Percentiles rank a stretch among this genome's conserved stretches.
These are phyloP conservation scores for Cantharellus anzutake DNA, from an alignment of 768 basidiomycete species.

Conservation along the genomic window DNA sequence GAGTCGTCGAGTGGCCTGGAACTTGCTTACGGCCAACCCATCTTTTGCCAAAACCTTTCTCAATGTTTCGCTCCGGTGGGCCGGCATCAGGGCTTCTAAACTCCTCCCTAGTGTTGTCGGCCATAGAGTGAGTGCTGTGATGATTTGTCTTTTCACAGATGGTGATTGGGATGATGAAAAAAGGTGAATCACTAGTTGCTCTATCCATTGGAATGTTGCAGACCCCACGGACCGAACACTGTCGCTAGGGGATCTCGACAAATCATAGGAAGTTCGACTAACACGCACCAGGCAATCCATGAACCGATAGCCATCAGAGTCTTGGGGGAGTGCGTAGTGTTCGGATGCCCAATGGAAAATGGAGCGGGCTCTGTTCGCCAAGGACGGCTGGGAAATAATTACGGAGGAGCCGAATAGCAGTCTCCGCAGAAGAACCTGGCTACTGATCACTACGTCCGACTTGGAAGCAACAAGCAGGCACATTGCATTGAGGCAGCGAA, in stretches of 20 bases:
- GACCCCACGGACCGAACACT: slow-evolving; percentile 20
- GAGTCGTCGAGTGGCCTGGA: slow-evolving; percentile 52
- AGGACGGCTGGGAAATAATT: slow-evolving; percentile 46
- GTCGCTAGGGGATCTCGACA: slow-evolving; percentile 20
- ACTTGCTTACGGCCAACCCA: slow-evolving; percentile 53
- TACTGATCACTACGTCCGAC: slow-evolving; percentile 28
- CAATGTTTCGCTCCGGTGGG: slow-evolving; percentile 21
- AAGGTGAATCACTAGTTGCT: slow-evolving; percentile 25
- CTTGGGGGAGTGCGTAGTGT: slow-evolving; percentile 22
- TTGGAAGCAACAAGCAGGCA: slow-evolving; percentile 55
- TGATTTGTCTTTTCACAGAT: slow-evolving; percentile 18
- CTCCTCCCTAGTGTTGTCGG: slow-evolving; percentile 22
- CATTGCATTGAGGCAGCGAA: slow-evolving; percentile 51
- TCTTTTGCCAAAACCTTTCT: slow-evolving; percentile 37
- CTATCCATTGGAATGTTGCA: slow-evolving; percentile 45
- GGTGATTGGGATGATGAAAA: neutral
- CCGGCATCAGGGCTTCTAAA: neutral
- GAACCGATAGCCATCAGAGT: slow-evolving; percentile 27
- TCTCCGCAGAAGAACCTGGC: slow-evolving; percentile 41
- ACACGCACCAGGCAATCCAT: slow-evolving; percentile 54
- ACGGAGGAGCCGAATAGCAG: slow-evolving; percentile 48
- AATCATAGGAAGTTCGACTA: slow-evolving; percentile 39
- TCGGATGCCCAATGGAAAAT: slow-evolving; percentile 62
- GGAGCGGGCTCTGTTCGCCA: slow-evolving; percentile 50
- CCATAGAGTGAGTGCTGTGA: slow-evolving; percentile 54